Evolutionary conservation across 2,329 filamentous ascomycete genomes (phyloP), one percentile per base, ranked within the genome.

Genomic region (Metarhizium guizhouense): DNA sequence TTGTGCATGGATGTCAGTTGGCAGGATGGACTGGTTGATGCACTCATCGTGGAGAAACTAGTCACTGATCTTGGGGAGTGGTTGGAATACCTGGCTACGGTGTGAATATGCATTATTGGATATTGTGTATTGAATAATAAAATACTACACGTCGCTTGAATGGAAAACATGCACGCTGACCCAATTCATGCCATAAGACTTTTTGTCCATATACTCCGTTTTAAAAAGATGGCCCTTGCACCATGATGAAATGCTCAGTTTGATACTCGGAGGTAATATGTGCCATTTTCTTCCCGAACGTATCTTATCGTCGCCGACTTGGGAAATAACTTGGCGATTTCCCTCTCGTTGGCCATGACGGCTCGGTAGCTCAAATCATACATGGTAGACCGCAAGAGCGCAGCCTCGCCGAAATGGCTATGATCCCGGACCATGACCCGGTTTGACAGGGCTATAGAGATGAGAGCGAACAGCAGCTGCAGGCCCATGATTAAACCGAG

Each of bases 401-500:
- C 40, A 11, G 63, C 59, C 54, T 61, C 58, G 30, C 58, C 57
- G 20, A 65, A 49, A 13, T 59, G 56, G 55, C 64, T 64, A 32
- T 61, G 63, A 32, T 61, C 62, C 6, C 64, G 64, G 20, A 68
- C 62, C 30, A 65, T 61, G 36, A 68, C 66, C 47, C 52, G 56
- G 58, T 63, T 67, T 11, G 65, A 63, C n/a, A 65, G 42, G 6
- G 59, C 20, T 6, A 65, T 59, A 0, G 61, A 58, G 1, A 58
- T 51, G 25, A 64, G 40, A 7, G 64, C 65, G 18, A 70, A 54
- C 0, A 68, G 6, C 1, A 70, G 61, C 59, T 71, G 69, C 38
- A 70, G 51, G 14, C 61, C 62, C 14, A 68, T 59, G 10, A 67
- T 70, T 14, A 72, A 58, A 0, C 64, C 60, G 6, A 72, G 51